Evolutionary conservation across 2,329 filamentous ascomycete species (phyloP).

Genomic region (Bertia moriformis): DNA sequence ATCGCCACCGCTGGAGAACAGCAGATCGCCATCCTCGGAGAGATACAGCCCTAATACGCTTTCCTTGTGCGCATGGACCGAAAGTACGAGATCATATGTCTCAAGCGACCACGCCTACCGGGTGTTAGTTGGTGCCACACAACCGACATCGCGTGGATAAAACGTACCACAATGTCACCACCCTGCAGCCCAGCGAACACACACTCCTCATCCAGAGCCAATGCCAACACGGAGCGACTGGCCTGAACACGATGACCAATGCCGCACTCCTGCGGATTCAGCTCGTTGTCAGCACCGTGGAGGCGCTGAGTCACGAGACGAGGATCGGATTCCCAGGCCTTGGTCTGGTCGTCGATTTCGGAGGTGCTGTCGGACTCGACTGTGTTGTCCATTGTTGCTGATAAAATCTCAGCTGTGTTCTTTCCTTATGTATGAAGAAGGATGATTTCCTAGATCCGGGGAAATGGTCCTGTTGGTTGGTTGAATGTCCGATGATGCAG

Average conservation of each 20-base stretch:
- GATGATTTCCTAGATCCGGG: no score
- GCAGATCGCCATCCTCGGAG: constrained; percentile 48
- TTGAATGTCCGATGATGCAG: no score
- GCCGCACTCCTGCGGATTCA: neutral
- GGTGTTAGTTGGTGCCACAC: neutral
- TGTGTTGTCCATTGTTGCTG: no score
- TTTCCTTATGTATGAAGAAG: no score
- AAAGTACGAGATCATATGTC: constrained; percentile 67
- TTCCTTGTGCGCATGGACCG: constrained; percentile 78
- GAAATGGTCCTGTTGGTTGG: no score
- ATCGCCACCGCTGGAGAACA: constrained; percentile 89
- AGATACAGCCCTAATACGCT: constrained; percentile 78
- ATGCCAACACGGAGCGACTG: neutral
- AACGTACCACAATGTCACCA: neutral
- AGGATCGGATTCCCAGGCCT: neutral
- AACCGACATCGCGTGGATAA: neutral
- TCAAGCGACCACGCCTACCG: constrained; percentile 56
- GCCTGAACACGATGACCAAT: neutral
- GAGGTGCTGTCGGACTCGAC: neutral
- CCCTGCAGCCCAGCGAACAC: neutral
- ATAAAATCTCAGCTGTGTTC: no score
- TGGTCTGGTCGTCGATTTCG: neutral
- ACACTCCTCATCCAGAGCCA: neutral
- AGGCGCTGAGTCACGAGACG: neutral
- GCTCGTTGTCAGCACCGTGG: neutral